Percentiles rank a stretch among this genome's conserved stretches.
Conservation (phyloP, 2,329 filamentous ascomycete species). For the Cladorrhinum sp. region DNA sequence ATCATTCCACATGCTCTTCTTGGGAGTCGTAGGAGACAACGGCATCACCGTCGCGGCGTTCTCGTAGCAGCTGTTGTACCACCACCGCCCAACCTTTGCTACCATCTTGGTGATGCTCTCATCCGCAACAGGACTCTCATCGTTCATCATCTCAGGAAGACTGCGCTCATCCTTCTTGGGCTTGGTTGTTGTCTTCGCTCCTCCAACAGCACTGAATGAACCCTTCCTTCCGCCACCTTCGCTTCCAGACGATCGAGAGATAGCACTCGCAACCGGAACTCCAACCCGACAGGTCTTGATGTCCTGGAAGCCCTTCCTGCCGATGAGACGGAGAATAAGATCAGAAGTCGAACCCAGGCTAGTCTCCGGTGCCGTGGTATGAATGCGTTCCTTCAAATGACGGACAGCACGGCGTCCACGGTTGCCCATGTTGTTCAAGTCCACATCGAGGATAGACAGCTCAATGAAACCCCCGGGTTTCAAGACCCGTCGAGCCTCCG, state of each 20-base stretch:
- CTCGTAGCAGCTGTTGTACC: slow-evolving; percentile 94
- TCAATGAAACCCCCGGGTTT: slow-evolving; percentile 79
- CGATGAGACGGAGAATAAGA: slow-evolving; percentile 63
- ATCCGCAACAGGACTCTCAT: slow-evolving; percentile 68
- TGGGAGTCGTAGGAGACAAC: slow-evolving; percentile 37
- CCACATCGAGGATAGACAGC: slow-evolving; percentile 72
- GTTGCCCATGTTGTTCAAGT: slow-evolving; percentile 79
- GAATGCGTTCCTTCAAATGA: slow-evolving; percentile 68
- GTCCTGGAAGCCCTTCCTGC: slow-evolving; percentile 65
- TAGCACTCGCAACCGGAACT: slow-evolving; percentile 64
- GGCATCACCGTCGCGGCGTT: slow-evolving; percentile 49
- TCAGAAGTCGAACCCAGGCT: slow-evolving; percentile 61
- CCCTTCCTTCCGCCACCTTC: slow-evolving; percentile 18
- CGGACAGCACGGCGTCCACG: slow-evolving; percentile 66
- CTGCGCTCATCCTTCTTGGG: slow-evolving; percentile 48
- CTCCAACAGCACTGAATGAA: slow-evolving; percentile 22
- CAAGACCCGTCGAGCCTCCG: slow-evolving; percentile 73
- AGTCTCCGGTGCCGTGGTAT: slow-evolving; percentile 56
- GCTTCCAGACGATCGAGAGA: slow-evolving; percentile 34
- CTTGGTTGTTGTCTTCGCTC: slow-evolving; percentile 32
- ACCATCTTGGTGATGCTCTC: slow-evolving; percentile 91
- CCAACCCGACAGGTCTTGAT: slow-evolving; percentile 76
- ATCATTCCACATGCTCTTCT: slow-evolving; percentile 72
- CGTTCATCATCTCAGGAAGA: slow-evolving; percentile 70
- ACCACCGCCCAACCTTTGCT: slow-evolving; percentile 88